A percentile compares a stretch with the other conserved stretches of the same genome.
Conservation (phyloP, 768 basidiomycete species). For the Tricholoma bakamatsutake region DNA sequence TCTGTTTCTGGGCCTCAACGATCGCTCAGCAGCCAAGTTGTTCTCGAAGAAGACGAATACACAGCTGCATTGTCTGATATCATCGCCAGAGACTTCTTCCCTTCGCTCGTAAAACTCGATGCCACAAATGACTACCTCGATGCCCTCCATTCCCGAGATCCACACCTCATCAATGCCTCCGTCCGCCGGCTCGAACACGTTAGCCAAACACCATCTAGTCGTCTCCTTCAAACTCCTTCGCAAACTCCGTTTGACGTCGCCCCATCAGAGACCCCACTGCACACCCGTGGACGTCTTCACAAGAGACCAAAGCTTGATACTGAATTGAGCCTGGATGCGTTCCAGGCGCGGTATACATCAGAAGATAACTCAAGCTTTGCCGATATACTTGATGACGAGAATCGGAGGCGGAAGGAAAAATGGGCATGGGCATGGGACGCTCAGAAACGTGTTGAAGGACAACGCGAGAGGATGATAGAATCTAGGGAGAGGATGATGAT, state of each 20-base stretch:
- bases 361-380: constrained; percentile 98
- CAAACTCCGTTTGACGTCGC: constrained; percentile 61
- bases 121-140: constrained; percentile 85
- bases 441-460: constrained; percentile 71
- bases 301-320: constrained; percentile 60
- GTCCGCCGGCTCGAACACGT: constrained; percentile 69
- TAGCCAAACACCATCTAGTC: constrained; percentile 43
- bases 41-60: constrained; percentile 93
- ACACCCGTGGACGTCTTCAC: constrained; percentile 36
- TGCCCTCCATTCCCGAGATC: constrained; percentile 71
- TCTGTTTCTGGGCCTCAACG: constrained; percentile 22
- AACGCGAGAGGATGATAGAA: constrained; percentile 60
- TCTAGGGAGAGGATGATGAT: constrained; percentile 66
- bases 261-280: constrained; percentile 62
- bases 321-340: constrained; percentile 69
- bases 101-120: constrained; percentile 83
- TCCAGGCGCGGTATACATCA: constrained; percentile 90
- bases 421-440: constrained; percentile 96
- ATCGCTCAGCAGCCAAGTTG: constrained; percentile 65
- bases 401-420: constrained; percentile 69
- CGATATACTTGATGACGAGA: constrained; percentile 86
- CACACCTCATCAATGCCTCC: constrained; percentile 67
- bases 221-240: constrained; percentile 40
- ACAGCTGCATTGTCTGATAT: constrained; percentile 85
- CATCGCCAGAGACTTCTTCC: constrained; percentile 97